A percentile compares a stretch with the other conserved stretches of the same genome.
These are phyloP conservation scores for Kondoa subrosea DNA, from an alignment of 768 basidiomycete species.

Conservation along the genomic window DNA sequence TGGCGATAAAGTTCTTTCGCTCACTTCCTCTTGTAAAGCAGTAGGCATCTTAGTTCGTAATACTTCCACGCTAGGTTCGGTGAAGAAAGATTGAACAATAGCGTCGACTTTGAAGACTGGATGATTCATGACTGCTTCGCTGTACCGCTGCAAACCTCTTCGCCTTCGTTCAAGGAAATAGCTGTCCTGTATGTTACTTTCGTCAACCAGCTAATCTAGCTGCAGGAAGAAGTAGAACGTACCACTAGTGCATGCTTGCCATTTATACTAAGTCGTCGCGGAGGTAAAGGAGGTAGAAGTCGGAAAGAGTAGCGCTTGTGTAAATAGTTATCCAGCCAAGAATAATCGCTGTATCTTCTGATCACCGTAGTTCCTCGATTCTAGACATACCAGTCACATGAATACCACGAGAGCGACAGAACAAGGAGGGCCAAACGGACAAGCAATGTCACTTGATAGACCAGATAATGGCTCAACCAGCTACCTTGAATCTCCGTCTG, in stretches of 20 bases:
- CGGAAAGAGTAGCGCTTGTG: constrained; percentile 82
- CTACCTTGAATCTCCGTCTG: background rate
- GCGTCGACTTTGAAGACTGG: constrained; percentile 50
- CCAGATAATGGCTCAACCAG: background rate
- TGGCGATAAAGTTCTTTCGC: background rate
- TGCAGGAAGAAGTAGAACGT: background rate
- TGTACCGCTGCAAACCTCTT: constrained; percentile 58
- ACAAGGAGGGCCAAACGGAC: background rate
- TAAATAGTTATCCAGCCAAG: constrained; percentile 72
- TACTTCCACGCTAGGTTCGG: constrained; percentile 38
- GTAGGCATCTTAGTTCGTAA: background rate
- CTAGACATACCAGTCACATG: background rate
- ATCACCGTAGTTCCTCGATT: constrained; percentile 41
- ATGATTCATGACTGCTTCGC: constrained; percentile 77
- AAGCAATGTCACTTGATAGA: background rate
- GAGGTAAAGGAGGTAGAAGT: constrained; percentile 66
- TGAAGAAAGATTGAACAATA: constrained; percentile 20
- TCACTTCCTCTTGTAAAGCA: background rate
- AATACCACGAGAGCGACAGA: background rate
- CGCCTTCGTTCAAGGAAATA: constrained; percentile 79
- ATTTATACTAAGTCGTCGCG: constrained; percentile 57
- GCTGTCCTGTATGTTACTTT: constrained; percentile 51
- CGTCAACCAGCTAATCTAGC: constrained; percentile 12
- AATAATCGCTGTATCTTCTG: constrained; percentile 84
- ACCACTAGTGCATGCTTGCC: background rate